These are phyloP conservation scores for Aspergillus arachidicola DNA, from an alignment of 2,329 filamentous ascomycete species.

Conservation along the genomic window DNA sequence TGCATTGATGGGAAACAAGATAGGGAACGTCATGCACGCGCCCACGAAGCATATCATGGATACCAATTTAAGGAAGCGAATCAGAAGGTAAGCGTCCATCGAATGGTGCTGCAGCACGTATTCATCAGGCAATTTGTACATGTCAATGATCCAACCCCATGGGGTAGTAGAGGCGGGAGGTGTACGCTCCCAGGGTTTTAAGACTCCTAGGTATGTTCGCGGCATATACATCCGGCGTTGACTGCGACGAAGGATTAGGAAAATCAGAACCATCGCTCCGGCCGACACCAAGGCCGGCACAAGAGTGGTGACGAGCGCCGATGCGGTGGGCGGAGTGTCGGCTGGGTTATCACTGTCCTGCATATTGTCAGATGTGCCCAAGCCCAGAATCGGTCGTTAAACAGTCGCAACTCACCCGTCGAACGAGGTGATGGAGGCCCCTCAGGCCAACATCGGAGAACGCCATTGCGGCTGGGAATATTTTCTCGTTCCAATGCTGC, in stretches of 20 bases:
- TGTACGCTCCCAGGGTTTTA: constrained; percentile 58
- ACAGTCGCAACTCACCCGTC: constrained; percentile 22
- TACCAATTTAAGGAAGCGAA: constrained; percentile 82
- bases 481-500: too few relatives aligned
- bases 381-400: neutral
- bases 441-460: constrained; percentile 18
- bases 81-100: constrained; percentile 86
- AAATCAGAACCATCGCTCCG: constrained; percentile 50
- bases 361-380: constrained; percentile 1
- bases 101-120: constrained; percentile 88
- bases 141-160: constrained; percentile 68
- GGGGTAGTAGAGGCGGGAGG: constrained; percentile 62
- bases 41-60: constrained; percentile 81
- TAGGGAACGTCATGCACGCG: constrained; percentile 80
- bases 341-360: constrained; percentile 16
- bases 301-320: constrained; percentile 53
- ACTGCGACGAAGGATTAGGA: constrained; percentile 53
- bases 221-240: constrained; percentile 57
- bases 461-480: constrained; percentile 16
- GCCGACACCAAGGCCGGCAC: constrained; percentile 49
- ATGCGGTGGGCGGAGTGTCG: constrained; percentile 40
- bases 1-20: constrained; percentile 85
- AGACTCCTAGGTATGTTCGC: constrained; percentile 56
- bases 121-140: constrained; percentile 70
- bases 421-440: constrained; percentile 22